Base-by-base conservation (phyloP, 2,329 filamentous ascomycete species). In the Aspergillus jensenii region DNA sequence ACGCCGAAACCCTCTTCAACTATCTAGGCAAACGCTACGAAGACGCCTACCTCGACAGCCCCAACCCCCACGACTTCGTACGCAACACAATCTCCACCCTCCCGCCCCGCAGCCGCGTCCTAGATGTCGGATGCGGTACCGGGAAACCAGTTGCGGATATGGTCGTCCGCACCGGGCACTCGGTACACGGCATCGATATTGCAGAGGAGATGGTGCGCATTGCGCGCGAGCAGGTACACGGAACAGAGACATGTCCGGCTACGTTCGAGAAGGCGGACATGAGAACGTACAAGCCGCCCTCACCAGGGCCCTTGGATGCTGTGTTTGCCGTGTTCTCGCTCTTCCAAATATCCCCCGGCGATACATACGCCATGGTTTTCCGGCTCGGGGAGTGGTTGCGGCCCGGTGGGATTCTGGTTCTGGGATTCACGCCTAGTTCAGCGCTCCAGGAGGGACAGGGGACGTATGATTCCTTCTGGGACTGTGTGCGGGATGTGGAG, bases 51-150 rank as follows among this genome's bases (percentile, higher is more conserved):
- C 48, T 41, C 35, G 31, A 58, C 7, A 35, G 15, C n/a, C 31
- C 31, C 4, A 11, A 35, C 45, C 25, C 37, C 1, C 25, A 19
- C n/a, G 15, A n/a, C 4, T 9, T 33, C 23, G 15, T 48, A 8
- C 6, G 31, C n/a, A 9, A n/a, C 19, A 55, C 54, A 17, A 17
- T 59, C 27, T 25, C 43, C 6, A 35, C 19, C 23, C 47, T 64
- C 7, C 21, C 44, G 5, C 40, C 59, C 2, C 19, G 48, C 6
- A 56, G 53, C 35, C 25, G n/a, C 7, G 49, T 66, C 7, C 57
- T 66, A 9, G 63, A 66, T 35, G 61, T 66, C 6, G 64, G 64
- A 3, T 64, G 64, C 43, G 64, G 64, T 11, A 66, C 64, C 1
- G 64, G 64, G 1, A 60, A 62, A 35, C 64, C 64, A 4, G 58